These are phyloP conservation scores for Sclerotinia minor DNA, from an alignment of 2,329 filamentous ascomycete genomes.

Conservation along the genomic window DNA sequence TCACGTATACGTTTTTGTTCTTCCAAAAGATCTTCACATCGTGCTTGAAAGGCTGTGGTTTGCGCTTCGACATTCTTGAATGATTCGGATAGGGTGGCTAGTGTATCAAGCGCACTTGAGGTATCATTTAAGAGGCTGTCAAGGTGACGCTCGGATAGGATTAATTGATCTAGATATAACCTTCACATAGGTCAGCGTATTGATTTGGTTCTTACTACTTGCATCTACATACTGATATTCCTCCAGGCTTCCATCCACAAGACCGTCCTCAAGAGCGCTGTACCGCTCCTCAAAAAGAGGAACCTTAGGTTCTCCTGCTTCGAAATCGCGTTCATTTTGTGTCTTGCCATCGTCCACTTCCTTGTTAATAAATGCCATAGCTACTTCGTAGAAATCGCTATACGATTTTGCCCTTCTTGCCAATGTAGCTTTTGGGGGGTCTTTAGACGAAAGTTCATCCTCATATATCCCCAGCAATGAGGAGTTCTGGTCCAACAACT, in stretches of 20 bases:
- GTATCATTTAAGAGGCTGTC: conserved; percentile 77
- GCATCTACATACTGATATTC: conserved; percentile 71
- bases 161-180: conserved; percentile 77
- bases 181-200: conserved; percentile 44
- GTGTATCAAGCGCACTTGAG: conserved; percentile 69
- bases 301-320: conserved; percentile 49
- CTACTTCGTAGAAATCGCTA: conserved; percentile 71
- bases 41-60: conserved; percentile 87
- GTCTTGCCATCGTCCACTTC: conserved; percentile 43
- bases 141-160: conserved; percentile 78
- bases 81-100: conserved; percentile 78
- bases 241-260: conserved; percentile 80
- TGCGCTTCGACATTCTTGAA: conserved; percentile 87
- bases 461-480: conserved; percentile 60
- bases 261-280: conserved; percentile 58
- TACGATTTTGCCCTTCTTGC: conserved; percentile 72
- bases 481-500: conserved; percentile 53
- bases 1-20: conserved; percentile 78
- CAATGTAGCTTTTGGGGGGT: conserved; percentile 66
- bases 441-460: conserved; percentile 54
- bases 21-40: conserved; percentile 82
- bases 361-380: conserved; percentile 55
- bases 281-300: conserved; percentile 59
- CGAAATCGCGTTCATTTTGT: conserved; percentile 35
- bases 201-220: neutral